Evolutionary conservation across 768 basidiomycete species (phyloP).

Genomic region (Tricholoma terreum): DNA sequence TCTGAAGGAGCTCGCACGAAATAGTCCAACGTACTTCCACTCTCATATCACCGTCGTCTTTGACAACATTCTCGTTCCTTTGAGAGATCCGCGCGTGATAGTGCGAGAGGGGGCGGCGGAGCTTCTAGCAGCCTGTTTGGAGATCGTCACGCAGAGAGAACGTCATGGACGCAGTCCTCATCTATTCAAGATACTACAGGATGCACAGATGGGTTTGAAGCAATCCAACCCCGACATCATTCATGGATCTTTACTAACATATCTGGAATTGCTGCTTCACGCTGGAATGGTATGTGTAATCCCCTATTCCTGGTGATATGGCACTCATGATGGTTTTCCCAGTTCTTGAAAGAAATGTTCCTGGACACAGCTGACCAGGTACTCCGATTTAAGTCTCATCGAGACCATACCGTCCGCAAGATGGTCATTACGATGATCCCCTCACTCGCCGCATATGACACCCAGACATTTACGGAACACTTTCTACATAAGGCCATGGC

Average conservation of each 20-base stretch:
- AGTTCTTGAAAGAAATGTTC: slow-evolving; percentile 91
- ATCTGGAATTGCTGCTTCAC: slow-evolving; percentile 86
- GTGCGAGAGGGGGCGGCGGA: slow-evolving; percentile 93
- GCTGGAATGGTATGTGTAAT: slow-evolving; percentile 79
- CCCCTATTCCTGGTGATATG: background rate
- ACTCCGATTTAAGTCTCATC: slow-evolving; percentile 80
- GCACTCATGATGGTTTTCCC: slow-evolving; percentile 1
- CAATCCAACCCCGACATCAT: slow-evolving; percentile 82
- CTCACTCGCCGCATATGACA: slow-evolving; percentile 91
- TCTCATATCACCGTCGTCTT: slow-evolving; percentile 85
- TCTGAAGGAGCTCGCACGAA: slow-evolving; percentile 87
- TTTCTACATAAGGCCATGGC: slow-evolving; percentile 94
- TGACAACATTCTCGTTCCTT: slow-evolving; percentile 87
- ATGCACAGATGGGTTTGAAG: slow-evolving; percentile 82
- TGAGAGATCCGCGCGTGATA: slow-evolving; percentile 85
- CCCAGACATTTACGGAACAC: slow-evolving; percentile 85
- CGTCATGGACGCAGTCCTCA: slow-evolving; percentile 63
- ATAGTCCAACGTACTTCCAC: slow-evolving; percentile 85
- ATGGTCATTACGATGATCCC: slow-evolving; percentile 97
- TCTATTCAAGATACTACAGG: slow-evolving; percentile 79
- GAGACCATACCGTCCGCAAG: slow-evolving; percentile 85
- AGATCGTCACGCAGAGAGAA: slow-evolving; percentile 78
- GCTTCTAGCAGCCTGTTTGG: slow-evolving; percentile 87
- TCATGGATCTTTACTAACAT: slow-evolving; percentile 89
- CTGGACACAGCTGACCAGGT: slow-evolving; percentile 87